Evolutionary conservation across 495 filamentous ascomycete genomes (phyloP).

Genomic region (Pseudomonodictys pantanalensis): DNA sequence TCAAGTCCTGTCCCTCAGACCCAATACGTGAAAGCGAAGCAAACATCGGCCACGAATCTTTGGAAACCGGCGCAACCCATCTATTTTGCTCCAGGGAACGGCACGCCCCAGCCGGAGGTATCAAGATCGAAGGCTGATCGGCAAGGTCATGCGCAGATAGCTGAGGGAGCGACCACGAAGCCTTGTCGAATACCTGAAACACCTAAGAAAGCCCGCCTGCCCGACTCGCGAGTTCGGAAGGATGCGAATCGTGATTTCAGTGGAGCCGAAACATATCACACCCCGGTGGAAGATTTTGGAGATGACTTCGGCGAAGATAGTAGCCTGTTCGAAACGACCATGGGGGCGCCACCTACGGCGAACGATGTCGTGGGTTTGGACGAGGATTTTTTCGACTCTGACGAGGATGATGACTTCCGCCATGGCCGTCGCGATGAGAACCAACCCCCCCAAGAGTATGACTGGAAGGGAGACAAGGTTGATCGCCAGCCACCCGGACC

Average conservation of each 20-base stretch:
- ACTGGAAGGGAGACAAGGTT: slow-evolving; percentile 29
- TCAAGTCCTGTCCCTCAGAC: slow-evolving; percentile 24
- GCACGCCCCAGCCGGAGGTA: not conserved
- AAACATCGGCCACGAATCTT: slow-evolving; percentile 11
- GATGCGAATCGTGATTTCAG: not conserved
- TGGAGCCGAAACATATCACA: slow-evolving; percentile 16
- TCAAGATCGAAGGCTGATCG: not conserved
- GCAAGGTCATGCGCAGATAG: not conserved
- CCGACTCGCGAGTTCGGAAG: not conserved
- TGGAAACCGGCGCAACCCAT: slow-evolving; percentile 23
- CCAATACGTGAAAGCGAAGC: slow-evolving; percentile 30
- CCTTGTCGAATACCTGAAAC: slow-evolving; percentile 21
- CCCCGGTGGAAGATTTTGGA: slow-evolving; percentile 56
- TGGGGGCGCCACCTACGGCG: slow-evolving; percentile 19
- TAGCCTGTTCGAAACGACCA: slow-evolving; percentile 24
- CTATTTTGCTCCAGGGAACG: slow-evolving; percentile 6
- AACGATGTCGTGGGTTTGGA: slow-evolving; percentile 4
- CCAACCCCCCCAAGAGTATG: slow-evolving; percentile 37
- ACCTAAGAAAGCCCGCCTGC: not conserved
- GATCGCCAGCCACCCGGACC: not conserved
- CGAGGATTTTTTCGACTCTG: slow-evolving; percentile 23
- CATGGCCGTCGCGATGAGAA: slow-evolving; percentile 57
- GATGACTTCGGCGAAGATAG: slow-evolving; percentile 64
- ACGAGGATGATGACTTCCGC: slow-evolving; percentile 28
- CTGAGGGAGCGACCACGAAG: not conserved